These are phyloP conservation scores for Botrytis hyacinthi DNA, from an alignment of 2,329 filamentous ascomycete species.

Conservation along the genomic window DNA sequence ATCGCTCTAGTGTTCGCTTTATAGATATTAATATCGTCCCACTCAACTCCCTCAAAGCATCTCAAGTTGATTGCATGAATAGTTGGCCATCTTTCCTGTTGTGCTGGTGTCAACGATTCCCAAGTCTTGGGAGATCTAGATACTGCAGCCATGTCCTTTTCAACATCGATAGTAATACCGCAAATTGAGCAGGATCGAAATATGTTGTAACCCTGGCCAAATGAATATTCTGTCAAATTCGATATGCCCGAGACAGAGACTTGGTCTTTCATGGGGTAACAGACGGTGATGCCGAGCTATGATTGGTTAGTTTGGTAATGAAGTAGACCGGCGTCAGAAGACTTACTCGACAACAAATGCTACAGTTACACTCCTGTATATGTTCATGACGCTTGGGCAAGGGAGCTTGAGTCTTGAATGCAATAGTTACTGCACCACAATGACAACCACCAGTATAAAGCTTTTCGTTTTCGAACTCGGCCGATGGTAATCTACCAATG, in stretches of 20 bases:
- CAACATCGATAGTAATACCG: constrained; percentile 14
- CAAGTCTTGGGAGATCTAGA: background rate
- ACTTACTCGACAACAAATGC: constrained; percentile 27
- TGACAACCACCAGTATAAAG: constrained; percentile 33
- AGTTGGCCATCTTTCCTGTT: constrained; percentile 16
- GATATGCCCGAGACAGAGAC: constrained; percentile 12
- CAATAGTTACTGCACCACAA: constrained; percentile 31
- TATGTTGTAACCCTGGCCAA: constrained; percentile 10
- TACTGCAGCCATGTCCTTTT: constrained; percentile 1
- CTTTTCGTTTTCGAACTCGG: constrained; percentile 26
- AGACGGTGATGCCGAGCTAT: constrained; percentile 22
- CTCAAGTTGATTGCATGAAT: constrained; percentile 23
- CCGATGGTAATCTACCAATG: constrained; percentile 22
- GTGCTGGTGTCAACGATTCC: constrained; percentile 5
- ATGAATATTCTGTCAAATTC: constrained; percentile 21
- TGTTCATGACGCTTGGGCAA: constrained; percentile 4
- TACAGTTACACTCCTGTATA: constrained; percentile 31
- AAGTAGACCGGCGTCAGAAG: background rate
- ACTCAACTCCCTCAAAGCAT: constrained; percentile 25
- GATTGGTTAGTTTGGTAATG: background rate
- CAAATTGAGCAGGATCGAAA: constrained; percentile 24
- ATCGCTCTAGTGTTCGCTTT: constrained; percentile 15
- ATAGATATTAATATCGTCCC: constrained; percentile 21
- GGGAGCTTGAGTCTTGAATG: constrained; percentile 25
- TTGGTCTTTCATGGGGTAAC: constrained; percentile 20